Percentiles rank a stretch among this genome's conserved stretches.
Conservation (phyloP, 1,284 basidiomycete species). For the Mycosarcoma mackinlayi region DNA sequence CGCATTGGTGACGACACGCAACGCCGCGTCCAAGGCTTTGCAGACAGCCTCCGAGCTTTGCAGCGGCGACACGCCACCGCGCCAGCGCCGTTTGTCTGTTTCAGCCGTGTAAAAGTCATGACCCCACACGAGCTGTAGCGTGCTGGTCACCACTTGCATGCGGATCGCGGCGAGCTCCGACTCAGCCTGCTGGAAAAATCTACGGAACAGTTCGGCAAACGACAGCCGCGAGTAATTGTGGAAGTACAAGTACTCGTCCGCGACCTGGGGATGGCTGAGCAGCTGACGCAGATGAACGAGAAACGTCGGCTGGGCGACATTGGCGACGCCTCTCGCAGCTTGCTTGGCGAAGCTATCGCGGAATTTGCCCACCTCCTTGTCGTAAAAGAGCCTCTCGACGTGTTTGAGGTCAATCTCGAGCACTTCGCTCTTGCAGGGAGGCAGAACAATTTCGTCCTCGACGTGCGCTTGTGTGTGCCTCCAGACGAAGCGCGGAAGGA, state of each 20-base stretch:
- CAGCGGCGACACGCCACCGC: slow-evolving; percentile 22
- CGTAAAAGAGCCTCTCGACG: slow-evolving; percentile 51
- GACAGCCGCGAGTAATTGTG: slow-evolving; percentile 39
- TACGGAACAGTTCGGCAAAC: slow-evolving; percentile 46
- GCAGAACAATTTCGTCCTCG: slow-evolving; percentile 46
- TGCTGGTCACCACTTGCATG: slow-evolving; percentile 25
- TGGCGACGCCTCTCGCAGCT: slow-evolving; percentile 22
- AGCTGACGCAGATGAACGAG: slow-evolving; percentile 47
- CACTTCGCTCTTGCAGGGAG: slow-evolving; percentile 36
- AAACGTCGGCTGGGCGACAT: slow-evolving; percentile 28
- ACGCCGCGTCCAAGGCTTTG: slow-evolving; percentile 18
- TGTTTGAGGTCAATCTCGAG: slow-evolving; percentile 47
- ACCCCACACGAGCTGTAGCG: slow-evolving; percentile 46
- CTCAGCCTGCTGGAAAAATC: slow-evolving; percentile 32
- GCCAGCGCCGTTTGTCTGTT: slow-evolving; percentile 34
- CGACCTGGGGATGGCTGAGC: slow-evolving; percentile 55
- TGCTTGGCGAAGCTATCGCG: slow-evolving; percentile 23
- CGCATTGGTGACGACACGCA: slow-evolving; percentile 17
- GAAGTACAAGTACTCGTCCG: slow-evolving; percentile 40
- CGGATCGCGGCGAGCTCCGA: slow-evolving; percentile 37
- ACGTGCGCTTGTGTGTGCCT: slow-evolving; percentile 52
- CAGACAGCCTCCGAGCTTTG: slow-evolving; percentile 12
- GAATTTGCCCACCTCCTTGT: slow-evolving; percentile 47
- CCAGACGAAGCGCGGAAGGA: slow-evolving; percentile 52
- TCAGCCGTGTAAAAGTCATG: slow-evolving; percentile 44